Percentiles rank a stretch among this genome's conserved stretches.
Evolutionary conservation across 306 rosid genomes (phyloP).

Genomic region (Gynostemma pentaphyllum): DNA sequence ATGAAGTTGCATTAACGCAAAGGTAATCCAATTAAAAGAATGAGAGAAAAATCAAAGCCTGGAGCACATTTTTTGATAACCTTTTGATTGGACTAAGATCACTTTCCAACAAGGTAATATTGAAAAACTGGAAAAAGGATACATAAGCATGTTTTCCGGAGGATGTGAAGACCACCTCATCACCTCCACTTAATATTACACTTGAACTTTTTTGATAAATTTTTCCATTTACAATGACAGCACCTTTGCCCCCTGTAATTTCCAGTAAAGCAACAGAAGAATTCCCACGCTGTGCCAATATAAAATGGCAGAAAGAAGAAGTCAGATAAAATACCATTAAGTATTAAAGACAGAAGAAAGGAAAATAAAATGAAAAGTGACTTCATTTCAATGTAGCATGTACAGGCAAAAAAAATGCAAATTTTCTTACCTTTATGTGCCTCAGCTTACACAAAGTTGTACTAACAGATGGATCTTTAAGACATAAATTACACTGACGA

Average conservation of each 20-base stretch:
- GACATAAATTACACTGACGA: conserved; percentile 60
- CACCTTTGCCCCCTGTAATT: conserved; percentile 58
- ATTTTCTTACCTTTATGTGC: conserved; percentile 54
- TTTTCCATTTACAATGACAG: conserved; percentile 69
- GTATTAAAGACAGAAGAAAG: background rate
- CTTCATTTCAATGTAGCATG: background rate
- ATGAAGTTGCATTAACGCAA: background rate
- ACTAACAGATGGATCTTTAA: conserved; percentile 61
- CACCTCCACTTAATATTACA: conserved; percentile 62
- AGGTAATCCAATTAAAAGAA: background rate
- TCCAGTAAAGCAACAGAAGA: conserved; percentile 65
- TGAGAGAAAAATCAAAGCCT: background rate
- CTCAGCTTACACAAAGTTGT: conserved; percentile 64
- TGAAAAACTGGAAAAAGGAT: conserved; percentile 52
- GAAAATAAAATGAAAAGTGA: background rate
- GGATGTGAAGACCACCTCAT: conserved; percentile 67
- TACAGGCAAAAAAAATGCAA: conserved; percentile 6
- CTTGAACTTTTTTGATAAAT: conserved; percentile 32
- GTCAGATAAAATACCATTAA: conserved; percentile 10
- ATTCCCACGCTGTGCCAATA: conserved; percentile 47
- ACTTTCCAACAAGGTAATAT: background rate
- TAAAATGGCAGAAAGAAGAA: conserved; percentile 10
- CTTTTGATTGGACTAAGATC: background rate
- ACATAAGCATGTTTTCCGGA: conserved; percentile 80
- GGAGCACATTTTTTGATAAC: background rate